phyloP scores from a whole-genome alignment of 1,284 basidiomycete species.

The Trametes hirsuta region DNA sequence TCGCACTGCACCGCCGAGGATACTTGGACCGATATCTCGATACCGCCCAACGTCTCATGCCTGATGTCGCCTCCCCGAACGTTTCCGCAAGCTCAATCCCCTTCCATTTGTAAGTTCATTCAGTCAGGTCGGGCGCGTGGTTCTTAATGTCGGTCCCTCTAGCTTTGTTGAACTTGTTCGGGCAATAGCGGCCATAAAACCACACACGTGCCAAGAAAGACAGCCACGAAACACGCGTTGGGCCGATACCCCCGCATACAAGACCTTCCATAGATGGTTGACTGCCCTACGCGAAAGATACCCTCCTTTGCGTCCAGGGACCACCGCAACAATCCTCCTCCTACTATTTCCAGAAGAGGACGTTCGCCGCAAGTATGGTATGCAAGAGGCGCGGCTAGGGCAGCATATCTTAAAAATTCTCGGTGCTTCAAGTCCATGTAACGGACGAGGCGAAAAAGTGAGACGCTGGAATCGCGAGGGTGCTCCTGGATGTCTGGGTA shows the following conservation, averaged over 20 bases:
- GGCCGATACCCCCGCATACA: slow-evolving; percentile 7
- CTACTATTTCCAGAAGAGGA: slow-evolving; percentile 87
- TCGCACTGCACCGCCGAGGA: background rate
- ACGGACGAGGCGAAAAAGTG: slow-evolving; percentile 41
- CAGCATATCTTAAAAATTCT: slow-evolving; percentile 55
- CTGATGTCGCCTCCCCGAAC: background rate
- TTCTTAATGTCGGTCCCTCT: background rate
- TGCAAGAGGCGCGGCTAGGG: slow-evolving; percentile 74
- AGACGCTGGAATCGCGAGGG: slow-evolving; percentile 52
- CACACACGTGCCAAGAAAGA: slow-evolving; percentile 15
- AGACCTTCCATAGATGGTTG: slow-evolving; percentile 53
- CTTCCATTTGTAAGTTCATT: slow-evolving; percentile 16
- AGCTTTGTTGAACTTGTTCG: slow-evolving; percentile 28
- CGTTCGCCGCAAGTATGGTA: slow-evolving; percentile 64
- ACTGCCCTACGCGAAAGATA: slow-evolving; percentile 44
- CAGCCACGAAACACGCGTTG: slow-evolving; percentile 12
- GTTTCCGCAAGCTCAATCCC: slow-evolving; percentile 3
- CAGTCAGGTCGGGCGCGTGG: background rate
- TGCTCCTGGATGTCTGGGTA: slow-evolving; percentile 70
- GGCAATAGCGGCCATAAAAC: slow-evolving; percentile 22
- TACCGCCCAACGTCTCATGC: background rate
- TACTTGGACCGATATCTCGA: background rate
- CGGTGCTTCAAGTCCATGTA: slow-evolving; percentile 38
- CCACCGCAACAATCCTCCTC: slow-evolving; percentile 61
- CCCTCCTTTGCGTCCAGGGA: slow-evolving; percentile 49